Evolutionary conservation across 1,284 basidiomycete species (phyloP), one percentile per base, ranked within the genome.

Genomic region (Melampsora americana): DNA sequence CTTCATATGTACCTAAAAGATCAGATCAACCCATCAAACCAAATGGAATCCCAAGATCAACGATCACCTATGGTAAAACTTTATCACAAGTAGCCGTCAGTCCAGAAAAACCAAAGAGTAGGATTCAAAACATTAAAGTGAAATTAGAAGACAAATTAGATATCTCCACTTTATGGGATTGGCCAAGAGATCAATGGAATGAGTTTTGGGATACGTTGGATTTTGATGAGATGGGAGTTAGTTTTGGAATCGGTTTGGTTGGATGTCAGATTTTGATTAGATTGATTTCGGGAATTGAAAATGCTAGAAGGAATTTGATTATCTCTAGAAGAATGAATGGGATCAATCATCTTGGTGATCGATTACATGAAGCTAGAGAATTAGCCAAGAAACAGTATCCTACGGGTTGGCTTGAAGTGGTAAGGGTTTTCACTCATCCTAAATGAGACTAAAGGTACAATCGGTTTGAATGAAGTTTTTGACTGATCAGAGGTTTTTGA

Each of bases 141-240:
- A 23, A 66, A 42, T 46, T 73, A 12, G 44, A 50, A 42, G 12
- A 39, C 12, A 64, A 42, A 28, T 48, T 73, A n/a, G 48, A 73
- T n/a, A 2, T 73, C 23, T 73, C 61, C 26, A 59, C 60, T 18
- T 39, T n/a, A 42, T 20, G 53, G 30, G 70, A 73, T 32, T 73
- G 62, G 60, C 70, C 61, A 14, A 39, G 42, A 16, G 70, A 73
- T 35, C 62, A 73, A 66, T 73, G 70, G 70, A 73, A 64, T 60
- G 70, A 73, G 35, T 32, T 66, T 35, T 53, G 35, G 62, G 70
- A 73, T 42, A 42, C 42, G 18, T 66, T 73, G 23, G 69, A 72
- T 39, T 72, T 46, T 61, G 69, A 65, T 32, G 69, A 72, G 28
- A 28, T 64, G 39, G 69, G 69, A 23, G 61, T 48, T 20, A 46